Conservation (phyloP, 495 filamentous ascomycete species). For the Parathielavia appendiculata region DNA sequence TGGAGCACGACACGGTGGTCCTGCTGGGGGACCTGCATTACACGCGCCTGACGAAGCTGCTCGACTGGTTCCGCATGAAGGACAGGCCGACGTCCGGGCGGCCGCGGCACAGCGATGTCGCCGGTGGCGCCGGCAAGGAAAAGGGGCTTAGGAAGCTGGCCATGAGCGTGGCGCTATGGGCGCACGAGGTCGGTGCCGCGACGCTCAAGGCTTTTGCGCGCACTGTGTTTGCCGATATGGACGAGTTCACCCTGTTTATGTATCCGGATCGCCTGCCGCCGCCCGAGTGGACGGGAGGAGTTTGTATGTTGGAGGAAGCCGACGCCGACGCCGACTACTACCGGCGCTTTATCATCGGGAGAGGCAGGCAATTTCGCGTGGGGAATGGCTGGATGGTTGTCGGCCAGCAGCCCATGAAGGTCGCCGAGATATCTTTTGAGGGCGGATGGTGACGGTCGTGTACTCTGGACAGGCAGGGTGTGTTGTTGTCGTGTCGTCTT, state of each 20-base stretch:
- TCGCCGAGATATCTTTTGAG: conserved; percentile 26
- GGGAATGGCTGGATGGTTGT: conserved; percentile 28
- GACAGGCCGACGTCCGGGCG: not conserved
- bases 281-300: conserved; percentile 19
- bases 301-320: conserved; percentile 17
- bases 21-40: conserved; percentile 27
- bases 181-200: conserved; percentile 37
- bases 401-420: conserved; percentile 22
- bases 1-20: conserved; percentile 28
- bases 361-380: conserved; percentile 27
- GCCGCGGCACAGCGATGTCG: too few species aligned
- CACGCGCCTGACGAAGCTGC: conserved; percentile 19
- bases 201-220: conserved; percentile 27
- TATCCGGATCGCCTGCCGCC: conserved; percentile 26
- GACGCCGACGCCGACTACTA: conserved; percentile 19
- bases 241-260: conserved; percentile 29
- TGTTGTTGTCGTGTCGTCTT: not conserved
- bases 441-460: conserved; percentile 21
- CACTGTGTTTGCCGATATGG: conserved; percentile 26
- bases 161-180: conserved; percentile 56
- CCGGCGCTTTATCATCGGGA: conserved; percentile 21
- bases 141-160: conserved; percentile 56
- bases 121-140: not conserved
- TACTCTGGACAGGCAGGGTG: not conserved
- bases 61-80: conserved; percentile 25